These are phyloP conservation scores for Cystofilobasidium ferigula DNA, from an alignment of 768 basidiomycete genomes.

Conservation along the genomic window DNA sequence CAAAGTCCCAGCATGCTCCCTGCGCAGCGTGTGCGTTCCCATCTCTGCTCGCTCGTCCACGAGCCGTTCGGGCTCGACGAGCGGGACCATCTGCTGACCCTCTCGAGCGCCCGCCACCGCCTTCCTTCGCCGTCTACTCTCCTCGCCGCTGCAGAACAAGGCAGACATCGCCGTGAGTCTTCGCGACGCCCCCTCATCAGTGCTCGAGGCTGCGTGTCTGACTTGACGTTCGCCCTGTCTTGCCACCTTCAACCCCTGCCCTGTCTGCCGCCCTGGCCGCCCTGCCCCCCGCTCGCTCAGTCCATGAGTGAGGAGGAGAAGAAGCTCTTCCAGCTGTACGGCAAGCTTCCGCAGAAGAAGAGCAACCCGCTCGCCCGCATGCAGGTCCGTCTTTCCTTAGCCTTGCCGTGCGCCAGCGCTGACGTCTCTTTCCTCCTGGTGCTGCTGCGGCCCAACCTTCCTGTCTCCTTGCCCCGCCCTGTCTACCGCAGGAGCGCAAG, in stretches of 20 bases:
- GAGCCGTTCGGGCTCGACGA: not conserved
- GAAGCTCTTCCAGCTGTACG: constrained; percentile 86
- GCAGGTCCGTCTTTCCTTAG: constrained; percentile 43
- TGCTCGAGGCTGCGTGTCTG: not conserved
- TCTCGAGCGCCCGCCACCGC: constrained; percentile 24
- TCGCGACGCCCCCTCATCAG: constrained; percentile 18
- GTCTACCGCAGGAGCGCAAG: constrained; percentile 73
- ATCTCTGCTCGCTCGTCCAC: constrained; percentile 29
- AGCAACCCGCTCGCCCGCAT: constrained; percentile 74
- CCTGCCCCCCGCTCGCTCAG: constrained; percentile 40
- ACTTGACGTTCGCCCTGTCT: too few species aligned
- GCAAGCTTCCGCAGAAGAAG: constrained; percentile 88
- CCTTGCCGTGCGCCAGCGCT: not conserved
- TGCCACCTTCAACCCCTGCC: too few species aligned
- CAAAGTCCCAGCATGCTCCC: constrained; percentile 9
- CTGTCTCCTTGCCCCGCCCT: constrained; percentile 1
- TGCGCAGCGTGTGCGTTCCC: constrained; percentile 12
- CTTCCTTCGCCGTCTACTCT: too few species aligned
- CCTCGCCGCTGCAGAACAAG: constrained; percentile 76
- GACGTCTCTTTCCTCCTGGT: too few species aligned
- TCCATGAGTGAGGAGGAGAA: constrained; percentile 79
- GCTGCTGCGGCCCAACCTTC: not conserved
- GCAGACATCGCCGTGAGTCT: constrained; percentile 80
- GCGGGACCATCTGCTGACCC: constrained; percentile 29
- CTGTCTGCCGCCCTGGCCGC: not conserved